These are phyloP conservation scores for Apiospora malaysiana DNA, from an alignment of 2,329 filamentous ascomycete species.

Conservation along the genomic window DNA sequence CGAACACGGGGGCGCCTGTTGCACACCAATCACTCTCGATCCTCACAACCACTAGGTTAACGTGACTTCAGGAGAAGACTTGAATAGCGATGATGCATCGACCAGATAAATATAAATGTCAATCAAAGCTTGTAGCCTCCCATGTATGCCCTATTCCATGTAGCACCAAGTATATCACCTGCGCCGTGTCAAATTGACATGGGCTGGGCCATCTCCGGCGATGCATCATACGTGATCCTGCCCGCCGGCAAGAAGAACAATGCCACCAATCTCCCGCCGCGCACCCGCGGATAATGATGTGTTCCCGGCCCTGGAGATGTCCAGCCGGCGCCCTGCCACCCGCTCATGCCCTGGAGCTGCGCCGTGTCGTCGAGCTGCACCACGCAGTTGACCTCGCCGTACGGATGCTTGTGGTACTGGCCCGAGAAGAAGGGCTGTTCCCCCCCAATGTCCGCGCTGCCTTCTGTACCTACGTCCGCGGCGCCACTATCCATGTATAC, in stretches of 20 bases:
- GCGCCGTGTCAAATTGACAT: not conserved
- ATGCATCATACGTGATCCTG: conserved; percentile 55
- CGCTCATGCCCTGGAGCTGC: conserved; percentile 60
- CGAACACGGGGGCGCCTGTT: not conserved
- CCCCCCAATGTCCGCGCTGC: not conserved
- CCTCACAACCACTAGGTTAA: too few relatives aligned
- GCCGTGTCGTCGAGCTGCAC: conserved; percentile 54
- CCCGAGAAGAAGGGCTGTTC: conserved; percentile 44
- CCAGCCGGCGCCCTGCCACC: conserved; percentile 63
- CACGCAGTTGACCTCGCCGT: conserved; percentile 62
- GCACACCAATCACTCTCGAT: not conserved
- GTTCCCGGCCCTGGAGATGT: conserved; percentile 60
- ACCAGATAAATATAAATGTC: too few relatives aligned
- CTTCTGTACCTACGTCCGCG: conserved; percentile 38
- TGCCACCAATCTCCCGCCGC: conserved; percentile 55
- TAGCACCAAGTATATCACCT: too few relatives aligned
- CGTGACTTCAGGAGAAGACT: too few relatives aligned
- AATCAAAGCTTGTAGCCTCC: not conserved
- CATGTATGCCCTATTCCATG: not conserved
- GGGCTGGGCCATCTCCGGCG: conserved; percentile 50
- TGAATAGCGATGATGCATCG: too few relatives aligned
- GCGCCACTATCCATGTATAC: conserved; percentile 58
- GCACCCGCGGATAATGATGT: conserved; percentile 61
- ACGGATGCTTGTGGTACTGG: conserved; percentile 60
- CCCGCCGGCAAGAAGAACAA: conserved; percentile 62